A percentile compares a stretch with the other conserved stretches of the same genome.
These are phyloP conservation scores for Hypoxylon sp. DNA, from an alignment of 2,329 filamentous ascomycete species.

Conservation along the genomic window DNA sequence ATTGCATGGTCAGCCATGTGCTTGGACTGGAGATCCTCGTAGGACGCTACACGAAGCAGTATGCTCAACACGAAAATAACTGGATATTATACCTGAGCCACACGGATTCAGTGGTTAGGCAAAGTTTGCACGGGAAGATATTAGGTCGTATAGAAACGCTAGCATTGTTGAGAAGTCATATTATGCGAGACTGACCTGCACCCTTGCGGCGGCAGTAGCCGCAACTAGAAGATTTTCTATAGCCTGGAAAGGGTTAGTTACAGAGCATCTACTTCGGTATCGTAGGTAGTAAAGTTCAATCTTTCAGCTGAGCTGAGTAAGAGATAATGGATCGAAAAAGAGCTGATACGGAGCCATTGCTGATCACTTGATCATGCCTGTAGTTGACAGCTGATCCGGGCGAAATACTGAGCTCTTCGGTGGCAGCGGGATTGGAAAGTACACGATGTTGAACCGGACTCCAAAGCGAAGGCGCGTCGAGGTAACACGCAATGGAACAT, in stretches of 20 bases:
- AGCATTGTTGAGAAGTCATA: conserved; percentile 53
- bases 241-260: conserved; percentile 58
- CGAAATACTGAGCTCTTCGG: conserved; percentile 24
- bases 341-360: conserved; percentile 11
- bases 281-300: conserved; percentile 6
- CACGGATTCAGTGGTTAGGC: conserved; percentile 27
- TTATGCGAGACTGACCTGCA: conserved; percentile 66
- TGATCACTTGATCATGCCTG: conserved; percentile 42
- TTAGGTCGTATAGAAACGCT: conserved; percentile 28
- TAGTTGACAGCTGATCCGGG: conserved; percentile 27
- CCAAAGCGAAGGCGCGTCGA: conserved; percentile 25
- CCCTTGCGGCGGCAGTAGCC: conserved; percentile 67
- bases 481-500: conserved; percentile 41
- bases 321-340: conserved; percentile 26
- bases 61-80: conserved; percentile 33
- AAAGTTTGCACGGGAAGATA: conserved; percentile 19
- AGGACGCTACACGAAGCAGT: conserved; percentile 36
- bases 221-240: conserved; percentile 67
- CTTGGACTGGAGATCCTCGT: conserved; percentile 32
- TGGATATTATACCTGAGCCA: conserved; percentile 38
- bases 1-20: conserved; percentile 41
- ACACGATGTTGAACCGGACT: conserved; percentile 30
- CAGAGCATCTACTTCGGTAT: conserved; percentile 30
- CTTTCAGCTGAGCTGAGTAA: conserved; percentile 35
- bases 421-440: conserved; percentile 18